Evolutionary conservation across 2,329 filamentous ascomycete genomes (phyloP), one percentile per base, ranked within the genome.

Genomic region (Phialocephala sp.): DNA sequence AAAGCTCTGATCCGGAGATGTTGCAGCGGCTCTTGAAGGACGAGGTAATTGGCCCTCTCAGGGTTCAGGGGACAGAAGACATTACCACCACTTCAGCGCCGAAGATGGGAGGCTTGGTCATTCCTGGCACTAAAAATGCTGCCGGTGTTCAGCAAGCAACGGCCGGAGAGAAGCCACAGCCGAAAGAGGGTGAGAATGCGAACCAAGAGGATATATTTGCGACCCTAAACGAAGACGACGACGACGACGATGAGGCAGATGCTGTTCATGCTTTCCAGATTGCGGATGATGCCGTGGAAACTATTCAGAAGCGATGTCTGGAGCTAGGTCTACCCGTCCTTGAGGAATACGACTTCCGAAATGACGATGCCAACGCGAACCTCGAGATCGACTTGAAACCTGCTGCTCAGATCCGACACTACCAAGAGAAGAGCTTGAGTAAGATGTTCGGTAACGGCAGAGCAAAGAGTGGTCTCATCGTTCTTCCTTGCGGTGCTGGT

Each of bases 361-460:
- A 95, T 72, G 95, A 99, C 76, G 87, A 91, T 67, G 85, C 88
- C 72, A 99, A 98, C 74, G 87, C 94, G 0, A 97, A 92, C 59
- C 82, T 99, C 41, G 93, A 98, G 64, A 99, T 99, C 72, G 94
- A 98, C 77, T 83, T 98, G 58, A 91, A 91, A 72, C 94, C 94
- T 0, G 89, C 90, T 64, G 94, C 94, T 0, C 91, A 94, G 74
- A 98, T 98, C 76, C 89, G 94, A 76, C 89, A 87, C 81, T 99
- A 99, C 73, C 95, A 99, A 77, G 95, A 99, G 78, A 97, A 97
- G 80, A 97, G 93, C 71, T 83, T 99, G 11, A 97, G 92, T 81
- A 99, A 99, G 79, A 99, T 99, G 95, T 99, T 99, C 77, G 94
- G 95, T 76, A 99, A 99, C 76, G 94, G 94, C 59, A 90, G 95